Percentiles rank a stretch among this genome's conserved stretches.
phyloP scores from a whole-genome alignment of 345 rosid genomes.

The Abelmoschus esculentus region DNA sequence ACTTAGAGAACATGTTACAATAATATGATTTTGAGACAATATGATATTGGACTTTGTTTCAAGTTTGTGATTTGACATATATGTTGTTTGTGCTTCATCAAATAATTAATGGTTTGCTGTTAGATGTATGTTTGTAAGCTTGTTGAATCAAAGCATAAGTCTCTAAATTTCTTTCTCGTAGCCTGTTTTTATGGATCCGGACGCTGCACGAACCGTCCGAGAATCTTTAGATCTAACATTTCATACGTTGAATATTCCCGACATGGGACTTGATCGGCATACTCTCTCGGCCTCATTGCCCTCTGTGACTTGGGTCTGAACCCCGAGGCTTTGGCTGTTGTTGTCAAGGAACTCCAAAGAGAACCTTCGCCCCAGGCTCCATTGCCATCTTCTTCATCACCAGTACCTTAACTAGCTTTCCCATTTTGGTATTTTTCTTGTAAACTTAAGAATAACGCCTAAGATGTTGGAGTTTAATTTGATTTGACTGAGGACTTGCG shows the following conservation, averaged over 20 bases:
- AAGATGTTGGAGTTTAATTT: background rate
- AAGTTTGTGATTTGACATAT: too few species aligned
- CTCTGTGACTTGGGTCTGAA: conserved; percentile 45
- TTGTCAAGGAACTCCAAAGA: conserved; percentile 36
- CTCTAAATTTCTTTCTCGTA: background rate
- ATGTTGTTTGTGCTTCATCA: too few species aligned
- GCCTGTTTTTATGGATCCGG: conserved; percentile 27
- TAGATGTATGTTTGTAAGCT: background rate
- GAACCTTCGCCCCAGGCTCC: conserved; percentile 19
- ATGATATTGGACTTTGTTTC: too few species aligned
- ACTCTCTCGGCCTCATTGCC: conserved; percentile 40
- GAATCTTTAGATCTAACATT: conserved; percentile 46
- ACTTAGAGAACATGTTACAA: too few species aligned
- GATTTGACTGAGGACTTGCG: background rate
- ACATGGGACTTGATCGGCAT: conserved; percentile 43
- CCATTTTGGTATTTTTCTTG: background rate
- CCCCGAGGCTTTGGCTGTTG: conserved; percentile 40
- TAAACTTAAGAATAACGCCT: background rate
- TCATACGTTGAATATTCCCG: conserved; percentile 45
- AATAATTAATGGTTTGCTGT: background rate
- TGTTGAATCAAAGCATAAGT: background rate
- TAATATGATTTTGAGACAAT: too few species aligned
- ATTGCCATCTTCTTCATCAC: conserved; percentile 3
- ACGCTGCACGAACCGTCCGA: conserved; percentile 33
- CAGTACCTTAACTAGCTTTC: background rate